Conservation (phyloP, 345 rosid species). For the Eutrema heterophyllum region DNA sequence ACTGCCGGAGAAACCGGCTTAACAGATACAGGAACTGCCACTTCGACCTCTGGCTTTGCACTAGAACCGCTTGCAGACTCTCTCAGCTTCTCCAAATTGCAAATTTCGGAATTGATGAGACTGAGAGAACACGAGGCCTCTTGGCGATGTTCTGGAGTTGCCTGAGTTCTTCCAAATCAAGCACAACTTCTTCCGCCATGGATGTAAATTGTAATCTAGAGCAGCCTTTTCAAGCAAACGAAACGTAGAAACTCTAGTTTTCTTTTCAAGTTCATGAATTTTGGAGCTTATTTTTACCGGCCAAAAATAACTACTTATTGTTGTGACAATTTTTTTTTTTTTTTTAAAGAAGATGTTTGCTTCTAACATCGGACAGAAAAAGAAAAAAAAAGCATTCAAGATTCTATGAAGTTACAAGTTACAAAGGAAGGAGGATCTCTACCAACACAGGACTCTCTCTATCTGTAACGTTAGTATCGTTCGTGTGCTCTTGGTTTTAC, state of each 20-base stretch:
- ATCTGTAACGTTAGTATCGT: slow-evolving; percentile 15
- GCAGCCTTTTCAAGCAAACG: slow-evolving; percentile 6
- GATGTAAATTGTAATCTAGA: neutral
- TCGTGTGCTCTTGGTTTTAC: neutral
- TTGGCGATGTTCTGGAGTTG: slow-evolving; percentile 68
- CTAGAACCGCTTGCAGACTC: slow-evolving; percentile 13
- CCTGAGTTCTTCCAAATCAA: slow-evolving; percentile 78
- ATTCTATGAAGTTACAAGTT: slow-evolving; percentile 3
- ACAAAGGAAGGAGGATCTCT: slow-evolving; percentile 10
- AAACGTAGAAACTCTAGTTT: neutral
- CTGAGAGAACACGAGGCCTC: slow-evolving; percentile 62
- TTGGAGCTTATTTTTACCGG: too few relatives aligned
- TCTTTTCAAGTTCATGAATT: too few relatives aligned
- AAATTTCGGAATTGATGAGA: slow-evolving; percentile 60
- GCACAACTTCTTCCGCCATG: slow-evolving; percentile 62
- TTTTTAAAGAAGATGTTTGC: neutral
- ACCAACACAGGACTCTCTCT: slow-evolving; percentile 8
- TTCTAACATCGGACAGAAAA: neutral
- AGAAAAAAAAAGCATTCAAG: neutral
- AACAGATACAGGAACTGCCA: slow-evolving; percentile 37
- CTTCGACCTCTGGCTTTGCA: slow-evolving; percentile 35
- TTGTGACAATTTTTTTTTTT: too few relatives aligned
- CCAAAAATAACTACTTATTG: too few relatives aligned
- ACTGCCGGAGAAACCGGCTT: slow-evolving; percentile 35
- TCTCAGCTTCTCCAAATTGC: slow-evolving; percentile 49